Evolutionary conservation across 148 eudicot species (phyloP).

Genomic region (Rhododendron kiyosumense): DNA sequence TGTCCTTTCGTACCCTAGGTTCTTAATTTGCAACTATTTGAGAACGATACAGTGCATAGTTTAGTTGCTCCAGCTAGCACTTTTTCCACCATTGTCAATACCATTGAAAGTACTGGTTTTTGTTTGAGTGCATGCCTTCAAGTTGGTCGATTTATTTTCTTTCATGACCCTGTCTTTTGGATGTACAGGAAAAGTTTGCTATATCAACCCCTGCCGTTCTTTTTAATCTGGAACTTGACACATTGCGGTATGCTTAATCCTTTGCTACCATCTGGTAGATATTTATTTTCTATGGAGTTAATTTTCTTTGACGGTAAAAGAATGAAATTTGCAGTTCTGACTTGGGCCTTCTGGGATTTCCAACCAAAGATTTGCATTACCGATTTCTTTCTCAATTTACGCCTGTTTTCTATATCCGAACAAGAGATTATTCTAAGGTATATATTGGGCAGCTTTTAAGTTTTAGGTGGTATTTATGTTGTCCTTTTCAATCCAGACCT

Average conservation of each 20-base stretch:
- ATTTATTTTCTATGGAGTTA: background rate
- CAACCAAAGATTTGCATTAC: constrained; percentile 81
- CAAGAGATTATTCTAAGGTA: constrained; percentile 97
- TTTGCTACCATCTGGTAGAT: constrained; percentile 2
- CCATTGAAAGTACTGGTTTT: background rate
- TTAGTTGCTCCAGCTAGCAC: background rate
- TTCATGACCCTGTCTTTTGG: constrained; percentile 1
- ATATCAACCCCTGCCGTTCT: constrained; percentile 77
- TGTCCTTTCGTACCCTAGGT: background rate
- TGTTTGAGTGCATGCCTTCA: background rate
- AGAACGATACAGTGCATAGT: background rate
- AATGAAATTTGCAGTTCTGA: constrained; percentile 64
- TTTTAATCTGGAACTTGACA: constrained; percentile 94
- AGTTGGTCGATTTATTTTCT: background rate
- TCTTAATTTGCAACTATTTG: background rate
- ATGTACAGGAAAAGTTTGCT: constrained; percentile 82
- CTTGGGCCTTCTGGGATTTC: constrained; percentile 91
- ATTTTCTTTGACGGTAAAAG: constrained; percentile 8
- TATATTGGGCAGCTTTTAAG: constrained; percentile 4
- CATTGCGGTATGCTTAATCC: constrained; percentile 61
- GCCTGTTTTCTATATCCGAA: constrained; percentile 89
- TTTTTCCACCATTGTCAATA: background rate
- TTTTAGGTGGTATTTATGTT: background rate
- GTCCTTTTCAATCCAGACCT: constrained; percentile 10
- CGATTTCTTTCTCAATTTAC: constrained; percentile 91